phyloP scores from a whole-genome alignment of 2,329 filamentous ascomycete species.

The Xylariomycetidae sp. region DNA sequence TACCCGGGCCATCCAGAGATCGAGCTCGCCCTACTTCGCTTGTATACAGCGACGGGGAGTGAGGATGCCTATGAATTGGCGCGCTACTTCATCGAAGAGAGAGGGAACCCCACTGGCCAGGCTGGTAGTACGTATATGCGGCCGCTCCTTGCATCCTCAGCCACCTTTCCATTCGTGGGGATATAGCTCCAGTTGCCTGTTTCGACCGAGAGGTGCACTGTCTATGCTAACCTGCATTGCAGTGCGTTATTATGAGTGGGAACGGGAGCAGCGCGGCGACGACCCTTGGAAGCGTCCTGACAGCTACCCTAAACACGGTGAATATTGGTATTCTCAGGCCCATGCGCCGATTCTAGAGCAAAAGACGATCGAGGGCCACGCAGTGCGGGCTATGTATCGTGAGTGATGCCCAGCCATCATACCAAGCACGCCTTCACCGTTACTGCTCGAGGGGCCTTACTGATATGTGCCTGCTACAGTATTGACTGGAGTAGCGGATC shows the following conservation, averaged over 20 bases:
- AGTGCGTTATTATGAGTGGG: slow-evolving; percentile 48
- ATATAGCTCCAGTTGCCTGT: no score
- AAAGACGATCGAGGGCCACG: slow-evolving; percentile 49
- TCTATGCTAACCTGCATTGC: no score
- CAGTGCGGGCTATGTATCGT: slow-evolving; percentile 53
- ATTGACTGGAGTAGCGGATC: slow-evolving; percentile 50
- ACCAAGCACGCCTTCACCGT: no score
- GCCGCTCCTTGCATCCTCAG: neutral
- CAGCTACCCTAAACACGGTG: slow-evolving; percentile 35
- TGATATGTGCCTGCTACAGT: no score
- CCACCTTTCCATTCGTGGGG: no score
- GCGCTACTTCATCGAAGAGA: slow-evolving; percentile 50
- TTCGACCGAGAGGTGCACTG: no score
- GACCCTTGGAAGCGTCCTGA: slow-evolving; percentile 39
- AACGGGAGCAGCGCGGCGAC: slow-evolving; percentile 45
- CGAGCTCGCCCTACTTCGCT: slow-evolving; percentile 39
- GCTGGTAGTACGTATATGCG: slow-evolving; percentile 28
- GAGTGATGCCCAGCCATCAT: no score
- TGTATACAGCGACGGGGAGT: slow-evolving; percentile 30
- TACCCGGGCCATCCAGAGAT: slow-evolving; percentile 56
- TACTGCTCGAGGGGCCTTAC: no score
- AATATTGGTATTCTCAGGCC: slow-evolving; percentile 49
- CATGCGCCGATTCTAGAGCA: slow-evolving; percentile 50
- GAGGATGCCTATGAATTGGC: slow-evolving; percentile 39
- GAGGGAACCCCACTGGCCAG: slow-evolving; percentile 45